Base-by-base conservation (phyloP, 2,329 filamentous ascomycete genomes). In the Epichloe bromicola region DNA sequence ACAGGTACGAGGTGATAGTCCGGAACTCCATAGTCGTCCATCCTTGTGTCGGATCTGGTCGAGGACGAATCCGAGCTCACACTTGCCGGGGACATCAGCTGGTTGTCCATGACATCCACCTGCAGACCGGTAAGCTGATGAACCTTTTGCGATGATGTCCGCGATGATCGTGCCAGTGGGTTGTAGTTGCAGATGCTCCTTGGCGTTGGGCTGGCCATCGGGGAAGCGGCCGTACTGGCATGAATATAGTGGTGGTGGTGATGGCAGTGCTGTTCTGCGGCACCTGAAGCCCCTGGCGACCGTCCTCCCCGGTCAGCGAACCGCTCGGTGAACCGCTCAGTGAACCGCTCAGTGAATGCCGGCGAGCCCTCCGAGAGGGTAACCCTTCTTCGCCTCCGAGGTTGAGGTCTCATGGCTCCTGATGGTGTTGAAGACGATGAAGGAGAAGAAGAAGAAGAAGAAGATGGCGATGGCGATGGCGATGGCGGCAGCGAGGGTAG, bases 121-220 rank as follows among this genome's bases (percentile, higher is more conserved):
- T 70, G 66, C 30, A 67, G 60, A 1, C 70, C 71, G 5, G 62
- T 73, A 14, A 74, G 62, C 55, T 71, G 68, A 36, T 65, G 62
- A 41, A 72, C 61, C 61, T 74, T 74, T 42, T 61, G 60, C 0
- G 64, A 63, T 0, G 70, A 67, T 1, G 61, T 59, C 10, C 55
- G 57, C 19, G 38, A 46, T 36, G n/a, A 23, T 41, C 46, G 26
- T 14, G 30, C n/a, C 33, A 43, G 26, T 26, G 46, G 30, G 3
- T 26, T 26, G 39, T 14, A 40, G 43, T 37, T 49, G 39, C 23
- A 40, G 43, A 36, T 49, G 39, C 23, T 49, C n/a, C 45, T 46
- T 17, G 36, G 36, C 26, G 34, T 10, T 30, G n/a, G 39, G 38
- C 38, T 41, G 4, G 34, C 12, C 17, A 15, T 48, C 5, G 48